Base-by-base conservation (phyloP, 2,329 filamentous ascomycete genomes). In the Pyricularia pennisetigena region DNA sequence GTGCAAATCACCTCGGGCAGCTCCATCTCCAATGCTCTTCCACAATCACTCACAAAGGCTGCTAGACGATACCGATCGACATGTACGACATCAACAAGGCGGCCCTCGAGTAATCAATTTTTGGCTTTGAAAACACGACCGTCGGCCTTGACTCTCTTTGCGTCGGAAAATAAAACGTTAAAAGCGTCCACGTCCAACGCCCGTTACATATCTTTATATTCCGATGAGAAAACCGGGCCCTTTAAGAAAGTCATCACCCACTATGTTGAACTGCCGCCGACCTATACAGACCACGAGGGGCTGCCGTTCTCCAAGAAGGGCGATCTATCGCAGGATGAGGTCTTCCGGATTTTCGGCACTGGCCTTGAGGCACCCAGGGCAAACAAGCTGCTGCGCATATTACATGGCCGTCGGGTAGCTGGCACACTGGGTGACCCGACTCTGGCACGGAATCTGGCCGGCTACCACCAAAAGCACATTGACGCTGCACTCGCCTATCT, bases 351-450 rank as follows among this genome's bases (percentile, higher is more conserved):
- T 54, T 88, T 89, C 70, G 84, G 85, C 1, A 73, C 79, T 5
- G 76, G 78, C 14, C 78, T 88, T 64, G 76, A 78, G 69, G 74
- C 79, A 0, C 71, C 73, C 3, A 73, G 75, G 5, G 87, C 82
- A 24, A 89, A 89, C 73, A 77, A 76, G 63, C 75, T 89, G 62
- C 76, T 90, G 66, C 79, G 80, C 67, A 84, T 89, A 66, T 76
- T 89, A 14, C 88, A 90, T 73, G 88, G 87, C 9, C 82, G 86
- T 49, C 81, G 88, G 59, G 86, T 90, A 26, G 86, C 87, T 8
- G 88, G 88, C 41, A 88, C 87, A 3, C 78, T 90, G 61, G 82
- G 86, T 12, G 87, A 90, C 73, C 87, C 87, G 2, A 78, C 77
- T 4, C 80, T 85, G 65, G 76, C 77, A 49, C 71, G 77, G 29